These are phyloP conservation scores for Phytophthora aleatoria DNA, from an alignment of 352 stramenopile genomes.

Conservation along the genomic window DNA sequence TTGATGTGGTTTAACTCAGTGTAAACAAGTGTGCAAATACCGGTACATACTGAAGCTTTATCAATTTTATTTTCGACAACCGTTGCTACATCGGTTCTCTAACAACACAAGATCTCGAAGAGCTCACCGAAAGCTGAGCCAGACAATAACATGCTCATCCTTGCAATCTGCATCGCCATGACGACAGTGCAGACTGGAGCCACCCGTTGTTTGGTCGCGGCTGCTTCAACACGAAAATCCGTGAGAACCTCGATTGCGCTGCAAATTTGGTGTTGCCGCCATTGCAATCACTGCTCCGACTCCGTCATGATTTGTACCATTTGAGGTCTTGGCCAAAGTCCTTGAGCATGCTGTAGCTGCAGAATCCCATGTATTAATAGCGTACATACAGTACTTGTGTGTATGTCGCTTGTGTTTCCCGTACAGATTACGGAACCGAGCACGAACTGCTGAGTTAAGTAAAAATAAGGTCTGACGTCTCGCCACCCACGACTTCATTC, in stretches of 20 bases:
- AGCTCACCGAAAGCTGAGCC: background rate
- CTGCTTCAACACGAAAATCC: conserved; percentile 11
- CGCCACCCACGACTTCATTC: background rate
- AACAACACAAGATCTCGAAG: background rate
- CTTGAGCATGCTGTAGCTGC: background rate
- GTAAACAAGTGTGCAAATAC: background rate
- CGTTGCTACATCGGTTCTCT: background rate
- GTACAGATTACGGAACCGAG: background rate
- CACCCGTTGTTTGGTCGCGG: background rate
- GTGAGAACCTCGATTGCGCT: conserved; percentile 6
- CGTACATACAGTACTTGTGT: background rate
- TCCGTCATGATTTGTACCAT: background rate
- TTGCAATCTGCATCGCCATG: background rate
- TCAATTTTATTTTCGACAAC: background rate
- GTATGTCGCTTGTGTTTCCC: background rate
- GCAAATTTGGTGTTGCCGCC: background rate
- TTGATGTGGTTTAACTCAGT: background rate
- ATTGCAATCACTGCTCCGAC: conserved; percentile 4
- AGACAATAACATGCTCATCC: background rate
- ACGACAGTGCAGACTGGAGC: conserved; percentile 1
- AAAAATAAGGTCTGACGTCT: background rate
- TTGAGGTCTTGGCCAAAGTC: background rate
- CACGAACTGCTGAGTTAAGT: background rate
- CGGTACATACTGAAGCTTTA: no score
- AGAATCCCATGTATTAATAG: background rate